Conservation (phyloP, 306 rosid species). For the Prunus mongolica region DNA sequence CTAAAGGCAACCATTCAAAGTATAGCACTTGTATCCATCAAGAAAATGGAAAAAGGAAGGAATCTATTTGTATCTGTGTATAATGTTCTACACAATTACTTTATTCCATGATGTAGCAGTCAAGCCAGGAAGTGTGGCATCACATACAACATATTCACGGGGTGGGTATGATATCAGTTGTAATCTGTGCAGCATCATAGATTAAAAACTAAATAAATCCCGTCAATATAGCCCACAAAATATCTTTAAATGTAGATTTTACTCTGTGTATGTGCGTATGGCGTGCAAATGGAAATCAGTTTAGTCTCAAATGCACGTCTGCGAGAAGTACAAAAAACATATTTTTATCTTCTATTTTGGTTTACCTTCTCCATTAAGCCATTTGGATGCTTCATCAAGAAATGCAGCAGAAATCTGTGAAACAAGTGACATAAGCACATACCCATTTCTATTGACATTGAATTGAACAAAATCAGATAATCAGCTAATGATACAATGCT, state of each 20-base stretch:
- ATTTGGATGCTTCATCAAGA: slow-evolving; percentile 52
- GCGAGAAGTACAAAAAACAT: not conserved
- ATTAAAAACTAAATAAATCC: too few species aligned
- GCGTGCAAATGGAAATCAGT: not conserved
- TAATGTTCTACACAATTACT: too few species aligned
- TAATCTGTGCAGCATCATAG: not conserved
- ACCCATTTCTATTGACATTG: not conserved
- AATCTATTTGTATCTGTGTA: too few species aligned
- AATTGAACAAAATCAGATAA: slow-evolving; percentile 6
- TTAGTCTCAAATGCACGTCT: not conserved
- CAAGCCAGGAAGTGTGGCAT: too few species aligned
- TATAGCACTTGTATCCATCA: too few species aligned
- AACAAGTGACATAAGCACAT: slow-evolving; percentile 4
- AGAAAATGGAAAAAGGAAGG: too few species aligned
- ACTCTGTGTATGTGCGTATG: not conserved
- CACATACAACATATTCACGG: too few species aligned
- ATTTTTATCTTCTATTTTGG: not conserved
- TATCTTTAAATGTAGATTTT: not conserved
- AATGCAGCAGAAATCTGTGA: slow-evolving; percentile 56
- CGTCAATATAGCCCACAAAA: not conserved
- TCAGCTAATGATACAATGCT: slow-evolving; percentile 4
- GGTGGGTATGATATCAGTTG: too few species aligned
- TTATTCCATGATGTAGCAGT: too few species aligned
- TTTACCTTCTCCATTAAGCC: slow-evolving; percentile 30
- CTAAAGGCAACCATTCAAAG: not conserved